Evolutionary conservation across 768 basidiomycete genomes (phyloP).

Genomic region (Rhodotorula taiwanensis): DNA sequence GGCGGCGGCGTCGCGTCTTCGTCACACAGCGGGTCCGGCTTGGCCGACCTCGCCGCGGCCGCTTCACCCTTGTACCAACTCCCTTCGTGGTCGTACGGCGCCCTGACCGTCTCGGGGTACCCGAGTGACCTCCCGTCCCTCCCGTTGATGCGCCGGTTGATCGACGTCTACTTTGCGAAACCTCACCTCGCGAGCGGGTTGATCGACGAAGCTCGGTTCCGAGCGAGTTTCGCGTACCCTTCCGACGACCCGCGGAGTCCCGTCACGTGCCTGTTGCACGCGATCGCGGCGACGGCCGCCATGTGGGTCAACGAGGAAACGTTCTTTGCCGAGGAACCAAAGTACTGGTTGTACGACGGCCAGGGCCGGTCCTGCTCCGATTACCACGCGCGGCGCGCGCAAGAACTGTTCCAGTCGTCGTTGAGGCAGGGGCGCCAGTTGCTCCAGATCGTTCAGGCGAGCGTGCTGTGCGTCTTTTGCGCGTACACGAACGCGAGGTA

Average conservation of each 20-base stretch:
- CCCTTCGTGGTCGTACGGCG: background rate
- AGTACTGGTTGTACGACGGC: slow-evolving; percentile 21
- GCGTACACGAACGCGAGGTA: slow-evolving; percentile 24
- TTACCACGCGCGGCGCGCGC: slow-evolving; percentile 20
- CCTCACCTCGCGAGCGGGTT: slow-evolving; percentile 22
- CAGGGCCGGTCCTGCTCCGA: slow-evolving; percentile 8
- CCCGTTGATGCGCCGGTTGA: background rate
- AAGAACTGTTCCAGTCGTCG: slow-evolving; percentile 25
- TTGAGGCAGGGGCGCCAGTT: slow-evolving; percentile 19
- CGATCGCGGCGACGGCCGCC: slow-evolving; percentile 33
- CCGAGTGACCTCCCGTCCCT: slow-evolving; percentile 2
- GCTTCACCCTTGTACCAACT: background rate
- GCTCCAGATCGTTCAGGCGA: slow-evolving; percentile 6
- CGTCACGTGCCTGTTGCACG: slow-evolving; percentile 29
- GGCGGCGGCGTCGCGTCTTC: no score
- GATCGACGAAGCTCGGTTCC: slow-evolving; percentile 20
- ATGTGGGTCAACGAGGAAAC: slow-evolving; percentile 18
- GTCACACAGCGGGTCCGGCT: no score
- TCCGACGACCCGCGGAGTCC: slow-evolving; percentile 13
- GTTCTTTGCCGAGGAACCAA: slow-evolving; percentile 16
- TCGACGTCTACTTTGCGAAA: slow-evolving; percentile 36
- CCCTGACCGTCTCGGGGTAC: background rate
- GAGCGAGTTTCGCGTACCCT: slow-evolving; percentile 11
- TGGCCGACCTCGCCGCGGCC: slow-evolving; percentile 2
- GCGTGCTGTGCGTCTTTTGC: slow-evolving; percentile 5